Evolutionary conservation across 257 asterid species (phyloP).

Genomic region (Linderniella brevidens): DNA sequence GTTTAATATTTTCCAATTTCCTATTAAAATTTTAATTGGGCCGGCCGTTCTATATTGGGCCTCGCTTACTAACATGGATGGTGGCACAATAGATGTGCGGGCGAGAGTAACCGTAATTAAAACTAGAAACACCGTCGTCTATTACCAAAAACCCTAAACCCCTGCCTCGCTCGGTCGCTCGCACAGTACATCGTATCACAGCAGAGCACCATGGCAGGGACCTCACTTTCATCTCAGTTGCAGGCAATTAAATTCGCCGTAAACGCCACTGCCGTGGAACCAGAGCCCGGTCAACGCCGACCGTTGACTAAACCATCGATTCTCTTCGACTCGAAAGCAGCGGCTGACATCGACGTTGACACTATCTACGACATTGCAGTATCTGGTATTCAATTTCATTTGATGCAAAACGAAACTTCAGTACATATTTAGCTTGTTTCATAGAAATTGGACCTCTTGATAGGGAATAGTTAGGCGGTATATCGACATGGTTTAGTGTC

Average conservation of each 20-base stretch:
- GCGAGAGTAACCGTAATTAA: too few relatives aligned
- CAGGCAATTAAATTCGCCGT: slow-evolving; percentile 36
- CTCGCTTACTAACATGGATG: too few relatives aligned
- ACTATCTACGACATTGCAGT: slow-evolving; percentile 33
- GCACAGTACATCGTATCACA: background rate
- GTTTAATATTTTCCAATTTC: too few relatives aligned
- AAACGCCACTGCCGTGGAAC: slow-evolving; percentile 21
- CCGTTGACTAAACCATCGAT: slow-evolving; percentile 74
- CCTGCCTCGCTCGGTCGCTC: background rate
- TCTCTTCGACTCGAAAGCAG: slow-evolving; percentile 51
- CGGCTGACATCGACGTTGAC: slow-evolving; percentile 70
- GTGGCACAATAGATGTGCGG: too few relatives aligned
- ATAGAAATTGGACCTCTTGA: too few relatives aligned
- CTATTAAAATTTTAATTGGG: too few relatives aligned
- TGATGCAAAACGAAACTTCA: background rate
- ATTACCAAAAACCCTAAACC: slow-evolving; percentile 9
- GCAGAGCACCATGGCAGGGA: slow-evolving; percentile 28
- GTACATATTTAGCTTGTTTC: too few relatives aligned
- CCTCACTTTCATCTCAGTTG: slow-evolving; percentile 54
- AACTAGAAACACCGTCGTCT: background rate
- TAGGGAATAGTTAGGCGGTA: too few relatives aligned
- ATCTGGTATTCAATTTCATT: slow-evolving; percentile 33
- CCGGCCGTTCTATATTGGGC: too few relatives aligned
- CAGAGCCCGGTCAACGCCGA: slow-evolving; percentile 49
- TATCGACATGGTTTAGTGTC: too few relatives aligned